These are phyloP conservation scores for Stylonectria norvegica DNA, from an alignment of 2,329 filamentous ascomycete genomes.

Conservation along the genomic window DNA sequence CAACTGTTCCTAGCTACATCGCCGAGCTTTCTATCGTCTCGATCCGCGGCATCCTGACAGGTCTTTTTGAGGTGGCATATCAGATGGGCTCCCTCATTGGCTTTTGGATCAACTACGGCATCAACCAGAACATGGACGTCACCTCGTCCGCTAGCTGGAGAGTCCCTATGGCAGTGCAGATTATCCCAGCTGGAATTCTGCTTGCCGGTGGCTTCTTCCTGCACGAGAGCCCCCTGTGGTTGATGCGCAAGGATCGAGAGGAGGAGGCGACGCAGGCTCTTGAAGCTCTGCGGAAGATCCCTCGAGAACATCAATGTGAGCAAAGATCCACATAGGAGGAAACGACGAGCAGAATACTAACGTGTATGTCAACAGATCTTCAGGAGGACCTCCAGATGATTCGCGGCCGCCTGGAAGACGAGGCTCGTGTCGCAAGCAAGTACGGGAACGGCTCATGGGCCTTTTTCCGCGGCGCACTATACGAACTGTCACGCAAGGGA, in stretches of 20 bases:
- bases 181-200: conserved; percentile 43
- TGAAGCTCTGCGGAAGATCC: conserved; percentile 42
- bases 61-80: conserved; percentile 51
- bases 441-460: conserved; percentile 34
- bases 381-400: conserved; percentile 49
- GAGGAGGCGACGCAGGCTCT: conserved; percentile 32
- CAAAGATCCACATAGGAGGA: too few species aligned
- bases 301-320: conserved; percentile 34
- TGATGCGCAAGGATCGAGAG: conserved; percentile 33
- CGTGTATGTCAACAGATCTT: too few species aligned
- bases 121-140: conserved; percentile 37
- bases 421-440: conserved; percentile 29
- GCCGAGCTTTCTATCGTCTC: conserved; percentile 58
- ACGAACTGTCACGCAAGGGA: conserved; percentile 36
- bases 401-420: conserved; percentile 33
- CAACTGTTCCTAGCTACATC: conserved; percentile 61
- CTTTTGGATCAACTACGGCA: conserved; percentile 49
- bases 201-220: conserved; percentile 44
- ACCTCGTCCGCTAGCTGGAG: conserved; percentile 40
- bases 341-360: too few species aligned
- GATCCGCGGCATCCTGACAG: conserved; percentile 56
- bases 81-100: conserved; percentile 51
- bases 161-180: conserved; percentile 46
- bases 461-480: conserved; percentile 33
- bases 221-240: conserved; percentile 41